phyloP scores from a whole-genome alignment of 2,329 filamentous ascomycete genomes.

The Penicillium sp. region DNA sequence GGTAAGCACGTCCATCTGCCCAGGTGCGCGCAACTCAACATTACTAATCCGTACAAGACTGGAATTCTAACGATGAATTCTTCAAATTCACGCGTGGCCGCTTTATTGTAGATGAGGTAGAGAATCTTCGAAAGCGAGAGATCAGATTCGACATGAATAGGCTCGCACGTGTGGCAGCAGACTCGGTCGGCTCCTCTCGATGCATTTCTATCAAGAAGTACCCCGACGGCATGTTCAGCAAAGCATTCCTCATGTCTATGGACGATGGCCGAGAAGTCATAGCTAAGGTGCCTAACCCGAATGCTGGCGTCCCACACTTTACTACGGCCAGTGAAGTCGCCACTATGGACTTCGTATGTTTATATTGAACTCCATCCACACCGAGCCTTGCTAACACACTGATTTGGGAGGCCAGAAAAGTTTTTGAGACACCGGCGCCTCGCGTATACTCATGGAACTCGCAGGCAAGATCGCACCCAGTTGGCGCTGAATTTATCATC shows the following conservation, averaged over 20 bases:
- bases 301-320: constrained; percentile 26
- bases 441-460: constrained; percentile 22
- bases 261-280: constrained; percentile 30
- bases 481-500: constrained; percentile 21
- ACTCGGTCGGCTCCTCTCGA: constrained; percentile 16
- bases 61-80: constrained; percentile 26
- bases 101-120: constrained; percentile 25
- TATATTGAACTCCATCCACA: not conserved
- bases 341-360: constrained; percentile 25
- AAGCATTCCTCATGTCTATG: constrained; percentile 29
- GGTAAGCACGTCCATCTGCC: constrained; percentile 11
- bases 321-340: constrained; percentile 40
- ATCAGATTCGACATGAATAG: constrained; percentile 21
- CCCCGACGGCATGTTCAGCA: constrained; percentile 33
- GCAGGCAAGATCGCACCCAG: constrained; percentile 15
- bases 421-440: constrained; percentile 21
- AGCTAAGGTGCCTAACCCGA: constrained; percentile 34
- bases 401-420: constrained; percentile 18
- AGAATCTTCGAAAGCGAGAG: constrained; percentile 23
- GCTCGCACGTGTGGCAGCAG: constrained; percentile 18
- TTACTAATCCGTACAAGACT: constrained; percentile 20
- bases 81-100: constrained; percentile 30
- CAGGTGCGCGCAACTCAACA: constrained; percentile 1
- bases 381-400: not conserved
- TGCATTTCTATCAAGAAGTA: constrained; percentile 21